Evolutionary conservation across 2,329 filamentous ascomycete species (phyloP), one percentile per base, ranked within the genome.

Genomic region (Penicillium griseofulvum): DNA sequence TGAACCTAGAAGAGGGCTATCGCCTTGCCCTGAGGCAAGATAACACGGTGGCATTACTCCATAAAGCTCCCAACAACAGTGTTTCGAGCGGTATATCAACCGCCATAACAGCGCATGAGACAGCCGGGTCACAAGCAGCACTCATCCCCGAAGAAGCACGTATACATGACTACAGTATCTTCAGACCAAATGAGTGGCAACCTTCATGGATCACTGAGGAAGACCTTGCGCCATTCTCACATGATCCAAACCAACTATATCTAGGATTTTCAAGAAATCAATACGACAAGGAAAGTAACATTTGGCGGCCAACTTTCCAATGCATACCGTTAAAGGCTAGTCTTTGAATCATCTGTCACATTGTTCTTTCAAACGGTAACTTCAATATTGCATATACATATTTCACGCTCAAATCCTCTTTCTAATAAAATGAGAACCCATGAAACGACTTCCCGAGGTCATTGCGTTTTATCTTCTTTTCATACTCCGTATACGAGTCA

Each of bases 71-170:
- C 11, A 4, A 9, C 17, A 34, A 36, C 4, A 26, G 14, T 12
- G 31, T 34, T 16, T 33, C 7, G 5, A 8, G 5, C 14, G 31
- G 14, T 8, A 5, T 16, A 34, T 14, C 31, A 16, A 5, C 6
- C 14, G 1, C 9, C 7, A 33, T 33, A 16, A 41, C 6, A 10
- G 5, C 6, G 17, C n/a, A 10, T 6, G 16, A 33, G 14, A 9
- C 28, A 9, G 14, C 12, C 8, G 12, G 22, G 8, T 17, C 33
- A 22, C 16, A 33, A 19, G 17, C 49, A 33, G 33, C 11, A 4
- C 8, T 47, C 28, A 55, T 66, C 4, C 63, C 65, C 0, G 58
- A 64, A 52, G 64, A 65, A 34, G 65, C 64, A 14, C 68, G 68
- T 4, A 57, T 72, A 22, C 52, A 46, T 16, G 61, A 59, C 0